Percentiles rank a stretch among this genome's conserved stretches.
These are phyloP conservation scores for Aspergillus spinulosporus DNA, from an alignment of 2,329 filamentous ascomycete species.

Conservation along the genomic window DNA sequence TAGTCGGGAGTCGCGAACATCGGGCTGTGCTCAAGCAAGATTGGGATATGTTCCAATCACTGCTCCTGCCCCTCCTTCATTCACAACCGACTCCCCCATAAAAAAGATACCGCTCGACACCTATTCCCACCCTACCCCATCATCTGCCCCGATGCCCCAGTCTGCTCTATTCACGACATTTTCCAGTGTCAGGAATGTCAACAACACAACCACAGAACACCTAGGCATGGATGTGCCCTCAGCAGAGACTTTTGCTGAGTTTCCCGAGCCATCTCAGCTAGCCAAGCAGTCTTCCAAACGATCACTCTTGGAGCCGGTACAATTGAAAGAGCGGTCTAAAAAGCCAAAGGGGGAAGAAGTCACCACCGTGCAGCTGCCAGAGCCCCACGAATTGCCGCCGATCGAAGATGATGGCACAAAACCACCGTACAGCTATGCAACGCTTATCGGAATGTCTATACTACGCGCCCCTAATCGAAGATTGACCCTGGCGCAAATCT, in stretches of 20 bases:
- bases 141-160: slow-evolving; percentile 39
- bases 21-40: slow-evolving; percentile 59
- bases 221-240: slow-evolving; percentile 41
- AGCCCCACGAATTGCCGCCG: slow-evolving; percentile 74
- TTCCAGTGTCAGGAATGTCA: slow-evolving; percentile 45
- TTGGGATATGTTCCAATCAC: slow-evolving; percentile 62
- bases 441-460: slow-evolving; percentile 95
- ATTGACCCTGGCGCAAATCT: slow-evolving; percentile 90
- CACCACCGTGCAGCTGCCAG: slow-evolving; percentile 57
- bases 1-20: slow-evolving; percentile 55
- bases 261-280: slow-evolving; percentile 48
- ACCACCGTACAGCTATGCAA: slow-evolving; percentile 89
- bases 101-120: slow-evolving; percentile 45
- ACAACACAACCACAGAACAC: slow-evolving; percentile 49
- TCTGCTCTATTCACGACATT: slow-evolving; percentile 54
- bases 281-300: slow-evolving; percentile 56
- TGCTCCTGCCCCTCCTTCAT: slow-evolving; percentile 45
- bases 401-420: slow-evolving; percentile 86
- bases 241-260: slow-evolving; percentile 49
- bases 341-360: slow-evolving; percentile 64
- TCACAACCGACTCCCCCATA: slow-evolving; percentile 50
- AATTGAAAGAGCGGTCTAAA: slow-evolving; percentile 72
- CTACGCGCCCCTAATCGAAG: slow-evolving; percentile 78
- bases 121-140: slow-evolving; percentile 24
- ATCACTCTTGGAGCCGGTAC: slow-evolving; percentile 69